phyloP scores from a whole-genome alignment of 352 stramenopile species.

The Pythium chondricola region DNA sequence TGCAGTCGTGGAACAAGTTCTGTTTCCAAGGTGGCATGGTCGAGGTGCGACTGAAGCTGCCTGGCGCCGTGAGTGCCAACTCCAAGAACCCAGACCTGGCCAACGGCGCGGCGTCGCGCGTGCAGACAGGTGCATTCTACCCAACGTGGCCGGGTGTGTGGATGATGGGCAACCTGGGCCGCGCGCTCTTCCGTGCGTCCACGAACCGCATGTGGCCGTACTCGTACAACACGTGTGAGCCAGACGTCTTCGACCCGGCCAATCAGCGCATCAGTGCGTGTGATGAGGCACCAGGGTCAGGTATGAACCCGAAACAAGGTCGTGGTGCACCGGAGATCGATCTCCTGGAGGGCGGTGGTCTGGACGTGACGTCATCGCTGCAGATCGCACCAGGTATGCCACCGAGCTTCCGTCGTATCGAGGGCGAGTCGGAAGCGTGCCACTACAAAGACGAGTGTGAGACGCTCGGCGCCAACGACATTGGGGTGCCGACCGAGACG shows the following conservation, averaged over 20 bases:
- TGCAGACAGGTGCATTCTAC: slow-evolving; percentile 22
- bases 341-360: slow-evolving; percentile 78
- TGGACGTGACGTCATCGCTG: slow-evolving; percentile 70
- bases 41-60: slow-evolving; percentile 83
- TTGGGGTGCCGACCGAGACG: slow-evolving; percentile 19
- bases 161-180: slow-evolving; percentile 90
- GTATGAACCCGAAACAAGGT: slow-evolving; percentile 75
- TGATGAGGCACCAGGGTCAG: slow-evolving; percentile 83
- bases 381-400: slow-evolving; percentile 66
- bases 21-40: slow-evolving; percentile 92
- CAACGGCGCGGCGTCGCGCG: background rate
- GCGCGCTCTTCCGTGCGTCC: slow-evolving; percentile 85
- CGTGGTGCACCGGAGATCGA: slow-evolving; percentile 93
- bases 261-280: slow-evolving; percentile 76
- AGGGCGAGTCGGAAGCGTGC: slow-evolving; percentile 9
- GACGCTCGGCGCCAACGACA: slow-evolving; percentile 14
- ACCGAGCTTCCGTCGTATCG: slow-evolving; percentile 25
- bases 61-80: slow-evolving; percentile 54
- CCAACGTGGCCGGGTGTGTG: slow-evolving; percentile 90
- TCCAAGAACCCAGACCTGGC: slow-evolving; percentile 18
- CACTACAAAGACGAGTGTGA: slow-evolving; percentile 13
- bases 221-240: slow-evolving; percentile 88
- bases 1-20: slow-evolving; percentile 95
- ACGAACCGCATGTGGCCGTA: slow-evolving; percentile 92
- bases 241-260: slow-evolving; percentile 23